Evolutionary conservation across 1,284 basidiomycete species (phyloP).

Genomic region (Quambalaria eucalypti): DNA sequence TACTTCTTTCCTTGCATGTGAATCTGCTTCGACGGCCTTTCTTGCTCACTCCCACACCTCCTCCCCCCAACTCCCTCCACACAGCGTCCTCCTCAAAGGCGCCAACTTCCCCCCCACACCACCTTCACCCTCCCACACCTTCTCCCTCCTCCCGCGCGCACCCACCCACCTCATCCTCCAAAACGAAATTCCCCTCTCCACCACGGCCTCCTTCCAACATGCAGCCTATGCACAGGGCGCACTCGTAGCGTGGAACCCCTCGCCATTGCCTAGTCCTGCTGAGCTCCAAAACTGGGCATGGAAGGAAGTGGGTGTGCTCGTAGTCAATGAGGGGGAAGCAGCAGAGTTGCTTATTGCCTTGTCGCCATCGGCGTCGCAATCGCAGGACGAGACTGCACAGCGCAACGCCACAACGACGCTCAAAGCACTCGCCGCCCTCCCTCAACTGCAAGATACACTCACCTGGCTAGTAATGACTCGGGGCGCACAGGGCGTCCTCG

Average conservation of each 20-base stretch:
- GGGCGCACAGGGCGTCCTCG: slow-evolving; percentile 31
- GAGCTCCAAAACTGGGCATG: slow-evolving; percentile 51
- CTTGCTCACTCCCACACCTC: background rate
- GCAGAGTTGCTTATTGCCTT: slow-evolving; percentile 38
- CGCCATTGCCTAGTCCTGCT: slow-evolving; percentile 51
- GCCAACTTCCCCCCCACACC: slow-evolving; percentile 28
- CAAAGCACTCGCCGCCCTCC: slow-evolving; percentile 16
- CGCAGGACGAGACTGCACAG: background rate
- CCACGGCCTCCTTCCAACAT: slow-evolving; percentile 49
- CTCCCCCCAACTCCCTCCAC: background rate
- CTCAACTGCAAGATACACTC: slow-evolving; percentile 12
- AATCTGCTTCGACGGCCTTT: background rate
- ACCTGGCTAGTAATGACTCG: slow-evolving; percentile 40
- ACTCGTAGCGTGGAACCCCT: slow-evolving; percentile 53
- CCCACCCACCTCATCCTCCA: slow-evolving; percentile 53
- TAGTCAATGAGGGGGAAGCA: slow-evolving; percentile 55
- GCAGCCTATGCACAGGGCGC: slow-evolving; percentile 17
- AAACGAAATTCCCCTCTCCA: slow-evolving; percentile 54
- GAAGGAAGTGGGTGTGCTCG: slow-evolving; percentile 50
- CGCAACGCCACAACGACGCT: slow-evolving; percentile 12
- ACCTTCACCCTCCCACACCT: slow-evolving; percentile 15
- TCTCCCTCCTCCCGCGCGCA: slow-evolving; percentile 1
- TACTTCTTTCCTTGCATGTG: background rate
- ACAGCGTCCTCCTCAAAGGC: slow-evolving; percentile 34
- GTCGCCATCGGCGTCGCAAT: no score